These are phyloP conservation scores for Chrysoporthe puriensis DNA, from an alignment of 2,329 filamentous ascomycete genomes.

Conservation along the genomic window DNA sequence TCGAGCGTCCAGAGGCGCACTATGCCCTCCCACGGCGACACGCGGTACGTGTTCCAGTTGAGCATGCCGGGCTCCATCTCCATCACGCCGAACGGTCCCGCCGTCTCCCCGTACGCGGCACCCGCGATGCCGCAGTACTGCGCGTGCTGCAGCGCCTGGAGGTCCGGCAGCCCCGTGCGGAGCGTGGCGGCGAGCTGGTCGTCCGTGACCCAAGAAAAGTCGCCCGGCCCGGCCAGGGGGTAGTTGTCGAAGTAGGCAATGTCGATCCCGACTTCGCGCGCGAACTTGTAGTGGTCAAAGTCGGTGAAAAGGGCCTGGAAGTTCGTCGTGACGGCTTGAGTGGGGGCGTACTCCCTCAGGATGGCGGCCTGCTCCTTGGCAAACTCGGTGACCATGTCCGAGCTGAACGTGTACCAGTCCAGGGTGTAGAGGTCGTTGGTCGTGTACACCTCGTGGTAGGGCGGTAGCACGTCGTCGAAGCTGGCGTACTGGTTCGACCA, in stretches of 20 bases:
- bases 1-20: conserved; percentile 34
- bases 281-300: conserved; percentile 33
- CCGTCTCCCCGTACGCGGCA: conserved; percentile 29
- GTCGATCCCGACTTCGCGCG: conserved; percentile 32
- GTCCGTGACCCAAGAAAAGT: conserved; percentile 29
- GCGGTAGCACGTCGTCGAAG: conserved; percentile 32
- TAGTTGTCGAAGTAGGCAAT: conserved; percentile 32
- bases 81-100: conserved; percentile 33
- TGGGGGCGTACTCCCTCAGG: conserved; percentile 30
- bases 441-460: conserved; percentile 33
- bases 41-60: conserved; percentile 33
- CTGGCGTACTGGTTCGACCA: conserved; percentile 33
- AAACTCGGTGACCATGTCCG: conserved; percentile 34
- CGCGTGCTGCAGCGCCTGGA: conserved; percentile 31
- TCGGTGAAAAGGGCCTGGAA: conserved; percentile 31
- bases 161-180: conserved; percentile 32
- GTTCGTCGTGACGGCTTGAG: conserved; percentile 32
- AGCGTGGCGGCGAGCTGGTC: conserved; percentile 29
- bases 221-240: conserved; percentile 27
- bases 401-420: conserved; percentile 34
- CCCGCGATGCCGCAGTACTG: conserved; percentile 32
- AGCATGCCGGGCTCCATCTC: conserved; percentile 35
- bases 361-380: conserved; percentile 33
- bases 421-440: conserved; percentile 32
- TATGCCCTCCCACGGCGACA: conserved; percentile 31